These are phyloP conservation scores for Phytopythium oedochilum DNA, from an alignment of 352 stramenopile species.

Conservation along the genomic window DNA sequence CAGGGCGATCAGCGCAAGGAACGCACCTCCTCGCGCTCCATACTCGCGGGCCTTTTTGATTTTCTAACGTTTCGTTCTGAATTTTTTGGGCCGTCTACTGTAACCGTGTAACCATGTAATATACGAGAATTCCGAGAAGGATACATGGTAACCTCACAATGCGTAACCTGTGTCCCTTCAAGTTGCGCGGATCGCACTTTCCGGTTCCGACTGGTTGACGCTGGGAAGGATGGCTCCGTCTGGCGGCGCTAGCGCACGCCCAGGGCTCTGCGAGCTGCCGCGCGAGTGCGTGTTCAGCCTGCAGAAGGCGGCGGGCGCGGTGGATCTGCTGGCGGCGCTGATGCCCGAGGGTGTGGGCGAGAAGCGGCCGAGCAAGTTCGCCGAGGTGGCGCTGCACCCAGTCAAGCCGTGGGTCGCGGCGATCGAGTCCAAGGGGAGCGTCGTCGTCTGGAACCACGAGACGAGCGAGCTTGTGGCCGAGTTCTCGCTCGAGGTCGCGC, in stretches of 20 bases:
- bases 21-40: slow-evolving; percentile 9
- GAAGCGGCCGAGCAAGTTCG: slow-evolving; percentile 69
- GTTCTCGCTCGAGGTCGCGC: slow-evolving; percentile 59
- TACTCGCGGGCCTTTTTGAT: not conserved
- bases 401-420: slow-evolving; percentile 63
- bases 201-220: not conserved
- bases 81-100: no score
- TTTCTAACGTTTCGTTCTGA: not conserved
- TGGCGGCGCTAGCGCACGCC: not conserved
- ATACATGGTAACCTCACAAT: not conserved
- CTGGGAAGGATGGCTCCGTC: not conserved
- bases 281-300: slow-evolving; percentile 59
- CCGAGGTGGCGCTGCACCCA: slow-evolving; percentile 58
- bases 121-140: no score
- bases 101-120: no score
- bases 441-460: slow-evolving; percentile 73
- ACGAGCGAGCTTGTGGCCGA: slow-evolving; percentile 52
- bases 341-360: slow-evolving; percentile 46
- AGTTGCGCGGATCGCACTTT: not conserved
- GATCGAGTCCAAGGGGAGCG: slow-evolving; percentile 54
- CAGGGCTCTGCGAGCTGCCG: slow-evolving; percentile 14
- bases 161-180: not conserved
- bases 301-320: slow-evolving; percentile 37
- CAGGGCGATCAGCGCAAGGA: not conserved
- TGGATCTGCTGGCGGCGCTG: slow-evolving; percentile 54